Evolutionary conservation across 2,329 filamentous ascomycete genomes (phyloP), one percentile per base, ranked within the genome.

Genomic region (Pseudopithomyces chartarum): DNA sequence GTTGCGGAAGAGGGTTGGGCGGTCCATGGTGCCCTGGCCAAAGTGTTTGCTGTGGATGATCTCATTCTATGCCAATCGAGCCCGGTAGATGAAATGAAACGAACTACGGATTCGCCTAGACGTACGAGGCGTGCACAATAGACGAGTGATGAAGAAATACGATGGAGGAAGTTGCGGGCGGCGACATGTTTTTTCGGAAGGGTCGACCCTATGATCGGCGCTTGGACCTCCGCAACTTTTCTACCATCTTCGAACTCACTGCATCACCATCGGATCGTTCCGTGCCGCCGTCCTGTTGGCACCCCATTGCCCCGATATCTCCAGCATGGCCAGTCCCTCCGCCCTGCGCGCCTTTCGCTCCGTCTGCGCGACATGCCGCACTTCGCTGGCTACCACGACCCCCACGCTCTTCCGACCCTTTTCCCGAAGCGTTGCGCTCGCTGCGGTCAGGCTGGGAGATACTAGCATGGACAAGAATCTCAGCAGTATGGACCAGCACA

Each of bases 21-120:
- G 64, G 73, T 72, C 61, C 70, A 71, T 73, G 76, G 73, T 67
- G 76, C 76, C 70, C 76, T 73, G 62, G 71, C 69, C 53, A 80
- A 67, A 62, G 73, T 71, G 69, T 68, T 73, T 58, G 75, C 69
- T 43, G 71, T 66, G 46, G 76, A 65, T 58, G 77, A 76, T 70
- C 77, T 79, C 80, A 82, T 82, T 68, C 75, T 81, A 70, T 63
- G 56, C 32, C 23, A 23, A 57, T 45, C 43, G 29, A 34, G 39
- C 52, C 36, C 33, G 44, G 34, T 42, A 23, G 48, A 26, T 44
- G 39, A 33, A 50, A 26, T 29, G 38, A 4, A 29, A 44, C 48
- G 12, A 40, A 51, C 47, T 38, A 40, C 6, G 3, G 19, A 50
- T 36, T 26, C 50, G n/a, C 43, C 50, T 26, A 49, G 54, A 48